A percentile compares a stretch with the other conserved stretches of the same genome.
Evolutionary conservation across 2,329 filamentous ascomycete species (phyloP).

Genomic region (Hirsutella rhossiliensis): DNA sequence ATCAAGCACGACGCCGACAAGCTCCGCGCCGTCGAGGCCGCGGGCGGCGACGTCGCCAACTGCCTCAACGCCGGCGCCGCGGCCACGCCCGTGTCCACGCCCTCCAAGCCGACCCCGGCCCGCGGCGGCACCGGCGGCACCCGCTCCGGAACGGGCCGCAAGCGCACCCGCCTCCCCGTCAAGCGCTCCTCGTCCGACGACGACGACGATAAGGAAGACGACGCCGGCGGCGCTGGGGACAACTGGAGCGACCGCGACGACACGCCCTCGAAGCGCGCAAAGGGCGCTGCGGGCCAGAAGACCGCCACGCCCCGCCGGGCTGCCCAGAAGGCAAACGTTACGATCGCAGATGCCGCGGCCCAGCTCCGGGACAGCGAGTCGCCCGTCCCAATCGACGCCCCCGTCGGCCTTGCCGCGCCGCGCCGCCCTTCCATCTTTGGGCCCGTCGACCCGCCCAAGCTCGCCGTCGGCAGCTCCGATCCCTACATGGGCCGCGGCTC

Average conservation of each 20-base stretch:
- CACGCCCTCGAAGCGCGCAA: slow-evolving; percentile 24
- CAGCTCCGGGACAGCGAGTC: slow-evolving; percentile 17
- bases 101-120: slow-evolving; percentile 13
- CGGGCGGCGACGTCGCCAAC: slow-evolving; percentile 32
- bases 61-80: slow-evolving; percentile 19
- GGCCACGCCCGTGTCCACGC: slow-evolving; percentile 15
- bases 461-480: not conserved
- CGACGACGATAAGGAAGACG: slow-evolving; percentile 14
- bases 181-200: slow-evolving; percentile 15
- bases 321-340: slow-evolving; percentile 19
- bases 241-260: slow-evolving; percentile 18
- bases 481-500: not conserved
- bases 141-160: slow-evolving; percentile 12
- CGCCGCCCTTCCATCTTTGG: slow-evolving; percentile 3
- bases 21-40: slow-evolving; percentile 30
- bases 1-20: slow-evolving; percentile 41
- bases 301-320: slow-evolving; percentile 17
- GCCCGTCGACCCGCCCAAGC: not conserved
- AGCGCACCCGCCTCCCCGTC: slow-evolving; percentile 11
- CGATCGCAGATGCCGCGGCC: slow-evolving; percentile 17
- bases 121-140: slow-evolving; percentile 2
- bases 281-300: slow-evolving; percentile 9
- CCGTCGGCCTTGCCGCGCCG: slow-evolving; percentile 4
- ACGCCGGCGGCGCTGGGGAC: slow-evolving; percentile 13
- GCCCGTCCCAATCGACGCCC: slow-evolving; percentile 4